These are phyloP conservation scores for Eurotiales sp. DNA, from an alignment of 2,329 filamentous ascomycete species.

Conservation along the genomic window DNA sequence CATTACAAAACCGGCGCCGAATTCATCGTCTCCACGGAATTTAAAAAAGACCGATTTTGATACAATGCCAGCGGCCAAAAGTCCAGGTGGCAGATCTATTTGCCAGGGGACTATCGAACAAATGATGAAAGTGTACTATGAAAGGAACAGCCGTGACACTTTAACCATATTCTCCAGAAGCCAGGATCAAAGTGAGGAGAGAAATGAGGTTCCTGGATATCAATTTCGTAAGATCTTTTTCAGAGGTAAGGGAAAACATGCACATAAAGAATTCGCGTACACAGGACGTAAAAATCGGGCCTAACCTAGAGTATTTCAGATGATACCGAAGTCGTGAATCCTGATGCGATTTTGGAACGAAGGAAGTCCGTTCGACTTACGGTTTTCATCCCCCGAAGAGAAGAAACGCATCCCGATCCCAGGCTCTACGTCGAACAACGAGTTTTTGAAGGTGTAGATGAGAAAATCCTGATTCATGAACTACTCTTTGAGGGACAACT, in stretches of 20 bases:
- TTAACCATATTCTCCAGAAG: constrained; percentile 19
- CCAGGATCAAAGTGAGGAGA: constrained; percentile 13
- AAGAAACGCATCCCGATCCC: constrained; percentile 12
- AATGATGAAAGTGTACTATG: constrained; percentile 13
- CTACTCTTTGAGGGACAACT: constrained; percentile 15
- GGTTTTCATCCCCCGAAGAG: constrained; percentile 1
- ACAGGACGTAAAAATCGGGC: not conserved
- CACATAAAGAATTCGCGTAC: not conserved
- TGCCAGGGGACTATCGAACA: constrained; percentile 14
- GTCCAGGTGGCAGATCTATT: constrained; percentile 12
- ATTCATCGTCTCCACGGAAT: not conserved
- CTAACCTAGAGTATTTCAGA: constrained; percentile 1
- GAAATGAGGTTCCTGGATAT: constrained; percentile 17
- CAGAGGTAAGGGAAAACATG: constrained; percentile 10
- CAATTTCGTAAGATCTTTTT: constrained; percentile 19
- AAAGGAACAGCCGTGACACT: not conserved
- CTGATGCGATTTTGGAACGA: not conserved
- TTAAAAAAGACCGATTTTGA: not conserved
- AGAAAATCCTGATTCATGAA: constrained; percentile 17
- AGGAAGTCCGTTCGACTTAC: constrained; percentile 2
- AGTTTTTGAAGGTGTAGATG: constrained; percentile 11
- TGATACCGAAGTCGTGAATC: constrained; percentile 3
- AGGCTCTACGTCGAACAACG: constrained; percentile 19
- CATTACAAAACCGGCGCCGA: constrained; percentile 1
- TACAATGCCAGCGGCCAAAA: not conserved